phyloP scores from a whole-genome alignment of 345 rosid species.

The Turnera subulata region DNA sequence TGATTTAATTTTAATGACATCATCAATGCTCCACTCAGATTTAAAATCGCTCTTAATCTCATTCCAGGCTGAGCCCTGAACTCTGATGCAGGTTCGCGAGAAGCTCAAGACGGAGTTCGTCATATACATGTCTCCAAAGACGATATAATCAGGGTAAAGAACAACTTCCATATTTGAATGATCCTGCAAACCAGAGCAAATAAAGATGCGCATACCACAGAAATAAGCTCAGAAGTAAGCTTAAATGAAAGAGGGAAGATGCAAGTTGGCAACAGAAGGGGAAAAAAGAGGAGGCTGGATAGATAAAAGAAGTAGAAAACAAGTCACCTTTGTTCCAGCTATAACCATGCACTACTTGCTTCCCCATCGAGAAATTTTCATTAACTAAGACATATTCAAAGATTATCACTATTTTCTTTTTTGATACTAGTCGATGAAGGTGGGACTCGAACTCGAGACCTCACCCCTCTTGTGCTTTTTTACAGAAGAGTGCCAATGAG shows the following conservation, averaged over 20 bases:
- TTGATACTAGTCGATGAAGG: too few species aligned
- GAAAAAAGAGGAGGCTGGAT: background rate
- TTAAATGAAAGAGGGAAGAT: too few species aligned
- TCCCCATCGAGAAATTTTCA: background rate
- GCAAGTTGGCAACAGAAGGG: too few species aligned
- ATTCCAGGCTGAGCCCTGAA: conserved; percentile 39
- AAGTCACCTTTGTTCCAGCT: too few species aligned
- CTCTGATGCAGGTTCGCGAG: conserved; percentile 37
- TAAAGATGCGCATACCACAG: too few species aligned
- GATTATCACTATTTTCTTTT: background rate
- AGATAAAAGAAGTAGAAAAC: too few species aligned
- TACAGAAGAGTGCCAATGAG: too few species aligned
- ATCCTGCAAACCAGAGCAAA: conserved; percentile 39
- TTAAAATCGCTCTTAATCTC: conserved; percentile 35
- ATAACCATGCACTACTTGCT: too few species aligned
- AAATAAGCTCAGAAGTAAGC: too few species aligned
- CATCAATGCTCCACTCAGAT: conserved; percentile 43
- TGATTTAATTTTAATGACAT: conserved; percentile 45
- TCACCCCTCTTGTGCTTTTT: too few species aligned
- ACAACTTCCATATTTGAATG: conserved; percentile 31
- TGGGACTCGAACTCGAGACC: too few species aligned
- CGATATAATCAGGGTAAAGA: conserved; percentile 45
- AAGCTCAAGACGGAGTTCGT: conserved; percentile 45
- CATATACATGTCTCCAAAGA: conserved; percentile 38
- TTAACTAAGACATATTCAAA: background rate